Percentiles rank a stretch among this genome's conserved stretches.
phyloP scores from a whole-genome alignment of 805 yeast species.

The Saccharomycopsis amapae region DNA sequence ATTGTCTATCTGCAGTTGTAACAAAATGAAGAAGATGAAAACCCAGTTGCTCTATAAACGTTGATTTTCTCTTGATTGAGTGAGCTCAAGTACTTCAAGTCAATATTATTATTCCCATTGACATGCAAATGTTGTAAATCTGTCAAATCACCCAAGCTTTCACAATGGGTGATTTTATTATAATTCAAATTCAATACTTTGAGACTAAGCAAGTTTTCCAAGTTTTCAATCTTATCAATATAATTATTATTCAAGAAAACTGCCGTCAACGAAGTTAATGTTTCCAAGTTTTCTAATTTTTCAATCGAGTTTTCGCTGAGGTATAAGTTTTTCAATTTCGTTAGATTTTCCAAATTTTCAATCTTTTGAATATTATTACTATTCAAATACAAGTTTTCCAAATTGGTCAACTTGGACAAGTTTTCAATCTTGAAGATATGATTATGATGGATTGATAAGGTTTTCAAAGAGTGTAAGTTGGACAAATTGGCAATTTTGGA shows the following conservation, averaged over 20 bases:
- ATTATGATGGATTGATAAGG: conserved; percentile 4
- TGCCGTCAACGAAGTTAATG: not conserved
- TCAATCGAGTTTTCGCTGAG: conserved; percentile 33
- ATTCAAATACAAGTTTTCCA: conserved; percentile 4
- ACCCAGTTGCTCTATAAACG: conserved; percentile 10
- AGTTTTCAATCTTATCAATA: conserved; percentile 8
- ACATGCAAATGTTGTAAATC: conserved; percentile 12
- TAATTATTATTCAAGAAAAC: conserved; percentile 10
- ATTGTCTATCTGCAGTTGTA: conserved; percentile 5
- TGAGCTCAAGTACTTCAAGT: conserved; percentile 2
- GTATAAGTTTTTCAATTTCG: conserved; percentile 49
- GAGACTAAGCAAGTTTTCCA: conserved; percentile 5
- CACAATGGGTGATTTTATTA: conserved; percentile 6
- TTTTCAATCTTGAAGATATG: conserved; percentile 12
- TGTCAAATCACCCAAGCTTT: conserved; percentile 5
- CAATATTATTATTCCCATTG: conserved; percentile 11
- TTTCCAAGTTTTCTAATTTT: conserved; percentile 1
- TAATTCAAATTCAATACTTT: conserved; percentile 9
- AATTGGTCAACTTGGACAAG: not conserved
- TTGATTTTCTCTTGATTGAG: conserved; percentile 6
- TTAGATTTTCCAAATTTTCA: conserved; percentile 24
- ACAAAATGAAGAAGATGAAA: conserved; percentile 4
- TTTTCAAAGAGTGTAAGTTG: conserved; percentile 1
- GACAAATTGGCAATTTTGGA: conserved; percentile 10
- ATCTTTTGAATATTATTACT: conserved; percentile 11